These are phyloP conservation scores for Poa pratensis DNA, from an alignment of 176 grass and related monocot genomes.

Conservation along the genomic window DNA sequence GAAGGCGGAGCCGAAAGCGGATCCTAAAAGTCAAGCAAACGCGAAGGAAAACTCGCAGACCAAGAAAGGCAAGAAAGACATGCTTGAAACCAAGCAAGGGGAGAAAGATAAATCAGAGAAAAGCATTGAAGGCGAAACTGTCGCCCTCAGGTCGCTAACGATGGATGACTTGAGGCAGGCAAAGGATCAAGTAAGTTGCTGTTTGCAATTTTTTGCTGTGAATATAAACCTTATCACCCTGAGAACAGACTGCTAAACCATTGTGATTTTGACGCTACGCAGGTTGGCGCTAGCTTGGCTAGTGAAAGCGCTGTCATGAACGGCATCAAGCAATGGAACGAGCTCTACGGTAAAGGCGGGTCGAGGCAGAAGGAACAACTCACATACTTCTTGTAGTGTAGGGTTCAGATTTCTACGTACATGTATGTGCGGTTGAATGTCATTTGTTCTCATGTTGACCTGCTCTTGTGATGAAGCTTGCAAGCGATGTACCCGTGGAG, in stretches of 20 bases:
- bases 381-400: conserved; percentile 81
- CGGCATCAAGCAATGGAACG: conserved; percentile 83
- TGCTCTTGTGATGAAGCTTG: neutral
- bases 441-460: neutral
- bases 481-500: neutral
- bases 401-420: neutral
- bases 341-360: conserved; percentile 82
- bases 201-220: neutral
- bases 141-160: conserved; percentile 68
- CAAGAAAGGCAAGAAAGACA: conserved; percentile 10
- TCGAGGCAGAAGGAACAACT: conserved; percentile 71
- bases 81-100: neutral
- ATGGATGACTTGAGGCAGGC: conserved; percentile 89
- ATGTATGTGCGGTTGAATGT: conserved; percentile 23
- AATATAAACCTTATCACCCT: neutral
- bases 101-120: neutral
- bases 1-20: neutral
- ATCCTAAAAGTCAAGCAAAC: neutral
- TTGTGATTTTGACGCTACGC: neutral
- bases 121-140: neutral
- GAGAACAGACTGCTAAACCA: neutral
- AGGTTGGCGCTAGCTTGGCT: conserved; percentile 77
- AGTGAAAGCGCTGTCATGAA: conserved; percentile 66
- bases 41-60: conserved; percentile 26
- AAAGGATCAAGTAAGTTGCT: conserved; percentile 71